phyloP scores from a whole-genome alignment of 2,329 filamentous ascomycete genomes.

The Domatiomyces globalis region DNA sequence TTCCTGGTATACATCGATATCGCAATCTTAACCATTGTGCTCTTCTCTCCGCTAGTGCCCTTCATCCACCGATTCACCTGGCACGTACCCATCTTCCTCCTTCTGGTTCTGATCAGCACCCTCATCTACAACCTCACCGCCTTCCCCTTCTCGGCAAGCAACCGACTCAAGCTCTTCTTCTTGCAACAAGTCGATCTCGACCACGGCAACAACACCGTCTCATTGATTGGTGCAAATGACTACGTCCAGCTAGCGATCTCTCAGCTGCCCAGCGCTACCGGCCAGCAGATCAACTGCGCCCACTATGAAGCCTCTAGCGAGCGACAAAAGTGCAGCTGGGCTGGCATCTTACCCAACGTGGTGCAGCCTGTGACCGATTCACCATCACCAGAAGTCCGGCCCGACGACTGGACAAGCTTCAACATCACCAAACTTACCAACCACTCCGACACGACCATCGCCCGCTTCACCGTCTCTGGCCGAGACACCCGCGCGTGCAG shows the following conservation, averaged over 20 bases:
- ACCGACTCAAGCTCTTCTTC: slow-evolving; percentile 77
- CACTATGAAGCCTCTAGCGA: slow-evolving; percentile 26
- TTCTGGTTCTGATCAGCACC: slow-evolving; percentile 58
- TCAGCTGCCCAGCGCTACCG: slow-evolving; percentile 55
- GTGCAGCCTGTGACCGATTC: slow-evolving; percentile 30
- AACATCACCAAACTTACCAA: slow-evolving; percentile 37
- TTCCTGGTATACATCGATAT: slow-evolving; percentile 59
- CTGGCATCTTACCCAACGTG: slow-evolving; percentile 53
- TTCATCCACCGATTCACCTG: slow-evolving; percentile 78
- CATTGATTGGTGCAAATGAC: slow-evolving; percentile 51
- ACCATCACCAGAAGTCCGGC: slow-evolving; percentile 19
- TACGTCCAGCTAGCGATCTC: slow-evolving; percentile 54
- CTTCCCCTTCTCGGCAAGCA: slow-evolving; percentile 73
- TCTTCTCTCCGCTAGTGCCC: slow-evolving; percentile 63
- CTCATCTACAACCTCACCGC: slow-evolving; percentile 73
- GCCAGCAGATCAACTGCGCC: slow-evolving; percentile 43
- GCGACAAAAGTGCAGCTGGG: slow-evolving; percentile 52
- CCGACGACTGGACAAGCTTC: slow-evolving; percentile 50
- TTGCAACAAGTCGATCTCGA: slow-evolving; percentile 68
- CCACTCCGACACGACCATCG: slow-evolving; percentile 33
- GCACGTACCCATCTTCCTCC: slow-evolving; percentile 64
- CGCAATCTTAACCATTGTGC: slow-evolving; percentile 51
- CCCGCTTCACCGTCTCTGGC: slow-evolving; percentile 53
- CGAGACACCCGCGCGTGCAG: slow-evolving; percentile 67
- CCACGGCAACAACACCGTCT: slow-evolving; percentile 53